Base-by-base conservation (phyloP, 768 basidiomycete genomes). In the Boletus edulis region DNA sequence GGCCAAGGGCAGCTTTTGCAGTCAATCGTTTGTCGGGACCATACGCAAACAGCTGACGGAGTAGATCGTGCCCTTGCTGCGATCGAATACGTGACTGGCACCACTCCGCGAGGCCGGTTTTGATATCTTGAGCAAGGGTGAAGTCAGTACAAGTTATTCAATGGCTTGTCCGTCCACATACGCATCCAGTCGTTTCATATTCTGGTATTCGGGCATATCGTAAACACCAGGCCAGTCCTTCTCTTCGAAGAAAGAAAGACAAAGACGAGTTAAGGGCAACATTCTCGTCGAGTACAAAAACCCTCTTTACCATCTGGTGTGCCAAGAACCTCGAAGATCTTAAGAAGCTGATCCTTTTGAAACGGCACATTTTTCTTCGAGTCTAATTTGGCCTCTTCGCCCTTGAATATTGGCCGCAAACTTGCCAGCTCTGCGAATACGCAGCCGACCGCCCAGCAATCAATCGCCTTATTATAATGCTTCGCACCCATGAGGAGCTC, bases 371-470 rank as follows among this genome's bases (percentile, higher is more conserved):
- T 94, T 78, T 98, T 98, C 78, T 98, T 96, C 29, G 87, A 85
- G 67, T 98, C 97, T 41, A 98, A 72, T 71, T 99, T 98, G 2
- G 97, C 97, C 73, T 98, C 97, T 70, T 99, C 97, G 12, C 96
- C 97, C 69, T 99, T 99, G 79, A 98, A 98, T 60, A 99, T 98
- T 1, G 97, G 97, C 22, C 96, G 76, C 44, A 98, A 73, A 57
- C 92, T 94, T 2, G 97, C 86, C 18, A 99, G 75, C 72, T 99
- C 97, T 1, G 95, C 97, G 74, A 96, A 88, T 42, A 99, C 98
- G 68, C 97, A 99, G 1, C 95, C 97, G 6, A 98, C 86, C 24
- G 97, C 95, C 97, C 97, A 99, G 51, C 93, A 86, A 67, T 99
- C 94, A 39, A 98, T 86, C 5, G 95, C 91, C 62, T 92, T 94